Evolutionary conservation across 2,329 filamentous ascomycete genomes (phyloP).

Genomic region (Botrytis aclada): DNA sequence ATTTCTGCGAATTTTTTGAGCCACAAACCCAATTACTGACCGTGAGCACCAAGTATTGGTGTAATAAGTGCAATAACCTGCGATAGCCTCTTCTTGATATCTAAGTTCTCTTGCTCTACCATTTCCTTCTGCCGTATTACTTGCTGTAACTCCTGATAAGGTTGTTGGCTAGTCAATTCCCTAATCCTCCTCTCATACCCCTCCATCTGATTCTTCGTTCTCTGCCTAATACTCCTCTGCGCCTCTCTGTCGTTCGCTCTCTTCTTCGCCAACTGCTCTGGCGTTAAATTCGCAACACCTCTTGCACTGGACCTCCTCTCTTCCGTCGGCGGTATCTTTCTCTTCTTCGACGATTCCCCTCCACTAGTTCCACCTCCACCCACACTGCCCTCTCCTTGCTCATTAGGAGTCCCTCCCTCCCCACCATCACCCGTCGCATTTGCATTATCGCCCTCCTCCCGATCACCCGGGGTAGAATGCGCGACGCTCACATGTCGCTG

Average conservation of each 20-base stretch:
- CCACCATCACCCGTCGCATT: slow-evolving; percentile 1
- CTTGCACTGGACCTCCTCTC: slow-evolving; percentile 56
- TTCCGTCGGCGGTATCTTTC: neutral
- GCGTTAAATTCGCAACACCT: slow-evolving; percentile 80
- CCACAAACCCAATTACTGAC: slow-evolving; percentile 28
- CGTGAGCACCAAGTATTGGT: slow-evolving; percentile 47
- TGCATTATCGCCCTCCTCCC: neutral
- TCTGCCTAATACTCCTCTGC: slow-evolving; percentile 80
- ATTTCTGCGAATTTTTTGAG: neutral
- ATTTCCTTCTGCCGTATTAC: slow-evolving; percentile 73
- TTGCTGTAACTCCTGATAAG: slow-evolving; percentile 78
- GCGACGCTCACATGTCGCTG: slow-evolving; percentile 2
- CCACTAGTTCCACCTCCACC: slow-evolving; percentile 1
- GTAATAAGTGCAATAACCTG: slow-evolving; percentile 62
- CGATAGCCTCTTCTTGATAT: slow-evolving; percentile 67
- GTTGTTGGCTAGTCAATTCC: slow-evolving; percentile 72
- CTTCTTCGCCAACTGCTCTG: slow-evolving; percentile 85
- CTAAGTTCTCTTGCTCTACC: slow-evolving; percentile 74
- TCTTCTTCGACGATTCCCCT: slow-evolving; percentile 1
- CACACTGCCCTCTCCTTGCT: slow-evolving; percentile 5
- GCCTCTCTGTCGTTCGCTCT: slow-evolving; percentile 89
- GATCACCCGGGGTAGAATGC: neutral
- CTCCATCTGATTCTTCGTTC: slow-evolving; percentile 86
- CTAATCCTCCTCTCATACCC: slow-evolving; percentile 70
- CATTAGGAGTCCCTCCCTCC: neutral